Evolutionary conservation across 805 yeast species (phyloP).

Genomic region (Ogataea trehalophila): DNA sequence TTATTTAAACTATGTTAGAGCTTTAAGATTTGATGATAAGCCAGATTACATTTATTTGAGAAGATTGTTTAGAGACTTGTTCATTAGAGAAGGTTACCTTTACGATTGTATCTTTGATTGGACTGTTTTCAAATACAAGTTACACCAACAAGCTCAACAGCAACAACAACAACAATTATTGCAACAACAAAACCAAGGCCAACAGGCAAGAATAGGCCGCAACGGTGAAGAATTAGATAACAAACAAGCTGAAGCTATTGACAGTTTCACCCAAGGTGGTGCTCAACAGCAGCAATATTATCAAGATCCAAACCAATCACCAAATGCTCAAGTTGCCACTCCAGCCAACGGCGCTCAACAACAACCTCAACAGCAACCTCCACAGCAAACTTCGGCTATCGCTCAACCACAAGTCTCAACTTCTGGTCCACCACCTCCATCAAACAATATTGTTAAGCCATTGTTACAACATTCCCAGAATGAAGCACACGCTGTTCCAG

Average conservation of each 20-base stretch:
- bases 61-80: conserved; percentile 83
- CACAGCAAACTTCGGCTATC: conserved; percentile 12
- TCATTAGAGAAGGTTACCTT: conserved; percentile 79
- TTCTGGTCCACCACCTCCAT: conserved; percentile 8
- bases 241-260: conserved; percentile 6
- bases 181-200: conserved; percentile 20
- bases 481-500: conserved; percentile 30
- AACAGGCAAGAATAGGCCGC: conserved; percentile 17
- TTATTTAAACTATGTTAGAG: conserved; percentile 83
- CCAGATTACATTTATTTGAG: conserved; percentile 92
- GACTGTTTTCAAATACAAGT: conserved; percentile 81
- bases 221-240: conserved; percentile 15
- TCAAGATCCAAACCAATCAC: conserved; percentile 3
- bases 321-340: not conserved
- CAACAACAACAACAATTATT: conserved; percentile 24
- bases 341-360: not conserved
- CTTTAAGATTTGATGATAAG: conserved; percentile 89
- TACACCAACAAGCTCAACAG: conserved; percentile 44
- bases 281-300: conserved; percentile 9
- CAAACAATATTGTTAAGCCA: conserved; percentile 20
- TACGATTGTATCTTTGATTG: conserved; percentile 96
- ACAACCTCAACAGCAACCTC: conserved; percentile 5
- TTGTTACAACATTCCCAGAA: conserved; percentile 28
- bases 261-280: conserved; percentile 1
- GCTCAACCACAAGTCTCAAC: conserved; percentile 8